Conservation (phyloP, 345 rosid species). For the Populus davidiana region DNA sequence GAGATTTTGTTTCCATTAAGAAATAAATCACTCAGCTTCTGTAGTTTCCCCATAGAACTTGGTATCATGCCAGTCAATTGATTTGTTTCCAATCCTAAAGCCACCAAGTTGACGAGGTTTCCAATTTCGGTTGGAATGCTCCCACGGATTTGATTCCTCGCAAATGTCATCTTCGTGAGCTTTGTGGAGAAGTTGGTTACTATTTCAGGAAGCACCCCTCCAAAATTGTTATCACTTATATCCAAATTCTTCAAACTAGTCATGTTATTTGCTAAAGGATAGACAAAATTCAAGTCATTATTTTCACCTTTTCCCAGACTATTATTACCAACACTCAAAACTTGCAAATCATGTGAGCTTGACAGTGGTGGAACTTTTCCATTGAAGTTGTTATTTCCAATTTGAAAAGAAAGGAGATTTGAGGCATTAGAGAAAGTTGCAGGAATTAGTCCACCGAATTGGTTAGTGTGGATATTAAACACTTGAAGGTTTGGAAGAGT, state of each 20-base stretch:
- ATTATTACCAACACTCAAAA: neutral
- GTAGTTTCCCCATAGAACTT: neutral
- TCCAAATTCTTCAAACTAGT: neutral
- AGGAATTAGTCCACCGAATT: slow-evolving; percentile 15
- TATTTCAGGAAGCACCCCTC: neutral
- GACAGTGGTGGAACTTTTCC: slow-evolving; percentile 2
- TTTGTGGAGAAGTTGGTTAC: slow-evolving; percentile 14
- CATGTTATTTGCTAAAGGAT: neutral
- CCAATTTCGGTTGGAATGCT: slow-evolving; percentile 8
- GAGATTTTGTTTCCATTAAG: neutral
- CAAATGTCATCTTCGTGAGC: neutral
- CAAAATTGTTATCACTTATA: neutral
- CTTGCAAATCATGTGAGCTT: neutral
- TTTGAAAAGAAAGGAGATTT: neutral
- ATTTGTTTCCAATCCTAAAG: neutral
- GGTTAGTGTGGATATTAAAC: neutral
- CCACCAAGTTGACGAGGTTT: neutral
- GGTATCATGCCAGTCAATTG: slow-evolving; percentile 10
- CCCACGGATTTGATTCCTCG: slow-evolving; percentile 8
- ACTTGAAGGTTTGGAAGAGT: slow-evolving; percentile 10
- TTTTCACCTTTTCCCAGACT: slow-evolving; percentile 4
- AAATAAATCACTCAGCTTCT: neutral
- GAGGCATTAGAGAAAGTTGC: slow-evolving; percentile 25
- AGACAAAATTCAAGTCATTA: slow-evolving; percentile 9
- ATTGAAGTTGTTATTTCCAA: slow-evolving; percentile 3